A percentile compares a stretch with the other conserved stretches of the same genome.
phyloP scores from a whole-genome alignment of 2,329 filamentous ascomycete genomes.

The Pezicula radicicola region DNA sequence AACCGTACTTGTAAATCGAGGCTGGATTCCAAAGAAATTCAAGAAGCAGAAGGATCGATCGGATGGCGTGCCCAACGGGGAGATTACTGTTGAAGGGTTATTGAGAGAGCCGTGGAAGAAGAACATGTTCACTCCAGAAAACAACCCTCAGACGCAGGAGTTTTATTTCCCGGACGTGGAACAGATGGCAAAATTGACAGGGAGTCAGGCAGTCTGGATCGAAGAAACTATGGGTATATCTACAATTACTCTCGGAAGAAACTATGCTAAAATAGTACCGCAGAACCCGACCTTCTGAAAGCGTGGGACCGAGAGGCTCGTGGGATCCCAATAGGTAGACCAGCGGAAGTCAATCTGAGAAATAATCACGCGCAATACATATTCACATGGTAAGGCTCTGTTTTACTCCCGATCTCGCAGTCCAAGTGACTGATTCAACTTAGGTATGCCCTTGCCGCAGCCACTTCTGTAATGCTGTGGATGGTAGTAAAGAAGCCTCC shows the following conservation, averaged over 20 bases:
- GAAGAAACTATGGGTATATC: slow-evolving; percentile 87
- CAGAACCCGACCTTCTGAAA: slow-evolving; percentile 76
- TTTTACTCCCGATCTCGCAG: neutral
- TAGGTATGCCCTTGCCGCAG: slow-evolving; percentile 82
- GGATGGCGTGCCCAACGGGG: slow-evolving; percentile 63
- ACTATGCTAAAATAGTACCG: slow-evolving; percentile 10
- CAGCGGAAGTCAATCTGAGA: slow-evolving; percentile 85
- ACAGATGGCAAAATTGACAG: slow-evolving; percentile 82
- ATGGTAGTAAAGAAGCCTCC: slow-evolving; percentile 90
- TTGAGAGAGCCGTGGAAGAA: slow-evolving; percentile 91
- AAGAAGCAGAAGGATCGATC: slow-evolving; percentile 60
- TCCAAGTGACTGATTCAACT: neutral
- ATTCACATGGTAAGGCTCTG: slow-evolving; percentile 80
- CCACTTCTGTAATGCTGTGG: slow-evolving; percentile 93
- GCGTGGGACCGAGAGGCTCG: slow-evolving; percentile 72
- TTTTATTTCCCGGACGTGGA: slow-evolving; percentile 95
- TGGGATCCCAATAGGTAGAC: slow-evolving; percentile 84
- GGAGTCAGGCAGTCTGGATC: slow-evolving; percentile 88
- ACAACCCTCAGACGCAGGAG: slow-evolving; percentile 75
- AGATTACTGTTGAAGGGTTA: slow-evolving; percentile 79
- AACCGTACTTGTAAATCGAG: slow-evolving; percentile 83
- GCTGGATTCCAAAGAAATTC: slow-evolving; percentile 84
- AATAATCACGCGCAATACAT: slow-evolving; percentile 99
- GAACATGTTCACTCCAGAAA: slow-evolving; percentile 95
- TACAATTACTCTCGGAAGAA: neutral